phyloP scores from a whole-genome alignment of 208 protist genomes.

The Leishmania lainsoni region DNA sequence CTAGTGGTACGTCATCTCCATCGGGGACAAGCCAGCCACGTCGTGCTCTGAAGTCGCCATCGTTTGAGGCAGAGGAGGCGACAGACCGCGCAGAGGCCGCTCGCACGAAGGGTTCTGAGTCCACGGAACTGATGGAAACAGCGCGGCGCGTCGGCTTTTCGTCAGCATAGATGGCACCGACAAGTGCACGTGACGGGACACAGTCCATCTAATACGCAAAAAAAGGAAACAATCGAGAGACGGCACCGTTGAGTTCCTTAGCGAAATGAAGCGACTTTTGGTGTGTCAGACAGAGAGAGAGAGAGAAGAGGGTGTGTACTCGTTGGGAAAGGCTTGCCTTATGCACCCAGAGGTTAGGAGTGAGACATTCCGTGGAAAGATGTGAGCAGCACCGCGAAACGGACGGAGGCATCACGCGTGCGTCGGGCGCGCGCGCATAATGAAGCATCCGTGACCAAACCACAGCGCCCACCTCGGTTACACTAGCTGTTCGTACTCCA shows the following conservation, averaged over 20 bases:
- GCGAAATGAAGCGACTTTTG: neutral
- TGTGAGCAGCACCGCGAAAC: neutral
- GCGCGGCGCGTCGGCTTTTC: conserved; percentile 36
- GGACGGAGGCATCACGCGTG: neutral
- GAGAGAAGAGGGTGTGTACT: neutral
- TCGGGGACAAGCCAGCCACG: conserved; percentile 11
- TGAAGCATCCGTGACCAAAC: neutral
- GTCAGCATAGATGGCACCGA: conserved; percentile 37
- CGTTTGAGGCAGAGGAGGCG: conserved; percentile 9
- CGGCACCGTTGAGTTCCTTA: neutral
- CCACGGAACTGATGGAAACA: conserved; percentile 85
- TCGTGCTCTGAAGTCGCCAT: neutral
- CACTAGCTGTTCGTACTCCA: neutral
- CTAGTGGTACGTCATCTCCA: conserved; percentile 28
- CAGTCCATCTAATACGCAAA: conserved; percentile 15
- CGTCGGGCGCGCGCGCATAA: neutral
- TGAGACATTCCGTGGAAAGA: neutral
- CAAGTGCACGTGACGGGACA: conserved; percentile 9
- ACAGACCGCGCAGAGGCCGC: conserved; percentile 27
- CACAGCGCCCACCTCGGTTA: neutral
- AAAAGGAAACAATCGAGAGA: too few relatives aligned
- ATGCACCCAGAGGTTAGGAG: neutral
- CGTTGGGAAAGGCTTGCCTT: neutral
- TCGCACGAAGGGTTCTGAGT: conserved; percentile 70
- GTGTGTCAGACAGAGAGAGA: neutral